Evolutionary conservation across 306 rosid species (phyloP), one percentile per base, ranked within the genome.

Genomic region (Vigna trinervia): DNA sequence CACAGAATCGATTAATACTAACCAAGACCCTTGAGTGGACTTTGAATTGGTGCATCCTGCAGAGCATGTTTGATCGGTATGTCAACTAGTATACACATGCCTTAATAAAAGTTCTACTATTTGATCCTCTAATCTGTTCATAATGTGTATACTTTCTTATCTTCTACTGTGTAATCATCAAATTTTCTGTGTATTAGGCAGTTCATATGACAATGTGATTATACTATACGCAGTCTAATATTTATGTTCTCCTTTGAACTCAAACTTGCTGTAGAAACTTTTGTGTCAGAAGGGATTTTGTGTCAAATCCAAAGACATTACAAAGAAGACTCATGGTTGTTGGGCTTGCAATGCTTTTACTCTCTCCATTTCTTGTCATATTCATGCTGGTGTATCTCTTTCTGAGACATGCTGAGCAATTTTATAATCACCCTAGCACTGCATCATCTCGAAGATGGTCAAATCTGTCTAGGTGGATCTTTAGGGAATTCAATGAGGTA

Each of bases 1-100:
- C 77, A 67, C 86, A 74, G 17, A 64, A 82, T 75, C 87, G 88
- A 59, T 77, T 90, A 50, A 88, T 93, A 59, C 85, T 95, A 81
- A 88, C 94, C 72, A 95, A 90, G 86, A 89, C 96, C 77, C 97
- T 95, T 39, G 97, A 95, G 77, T 95, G 99, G 99, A 88, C 97
- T 72, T 92, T 95, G 80, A 95, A 89, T 82, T 92, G 99, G 99
- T 90, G 96, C 88, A 92, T 95, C 72, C 78, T 92, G 80, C 96
- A 95, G 79, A 92, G 96, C 91, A 95, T 95, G 99, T 95, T 95
- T 86, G 99, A 95, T 85, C 88, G 98, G 97, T 94, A 88, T 30
- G 84, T 81, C 76, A 75, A 59, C 59, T 74, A 30, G 12, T 74
- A 15, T 58, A 30, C 48, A 51, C 72, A 65, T 20, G 22, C 60